Evolutionary conservation across 257 asterid species (phyloP).

Genomic region (Solanum virginianum): DNA sequence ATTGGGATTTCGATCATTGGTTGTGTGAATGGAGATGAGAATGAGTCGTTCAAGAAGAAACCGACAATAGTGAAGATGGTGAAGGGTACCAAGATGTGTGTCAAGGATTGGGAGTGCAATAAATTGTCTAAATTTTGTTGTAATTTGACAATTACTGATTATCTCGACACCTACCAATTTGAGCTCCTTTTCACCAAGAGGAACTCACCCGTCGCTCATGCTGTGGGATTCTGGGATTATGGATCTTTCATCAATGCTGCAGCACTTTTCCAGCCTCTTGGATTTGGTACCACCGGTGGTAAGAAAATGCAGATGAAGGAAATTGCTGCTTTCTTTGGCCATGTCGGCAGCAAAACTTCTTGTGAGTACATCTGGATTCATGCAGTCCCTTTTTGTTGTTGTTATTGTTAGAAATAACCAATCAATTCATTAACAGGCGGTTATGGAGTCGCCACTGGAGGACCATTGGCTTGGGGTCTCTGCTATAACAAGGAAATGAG

Average conservation of each 20-base stretch:
- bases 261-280: conserved; percentile 55
- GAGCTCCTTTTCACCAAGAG: conserved; percentile 62
- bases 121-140: conserved; percentile 52
- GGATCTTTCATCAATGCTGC: conserved; percentile 63
- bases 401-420: too few relatives aligned
- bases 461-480: conserved; percentile 90
- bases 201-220: conserved; percentile 63
- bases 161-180: conserved; percentile 57
- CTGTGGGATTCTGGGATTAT: conserved; percentile 79
- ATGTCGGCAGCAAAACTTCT: conserved; percentile 68
- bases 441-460: conserved; percentile 90
- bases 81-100: conserved; percentile 58
- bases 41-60: conserved; percentile 15
- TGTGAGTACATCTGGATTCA: conserved; percentile 28
- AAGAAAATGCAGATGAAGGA: conserved; percentile 56
- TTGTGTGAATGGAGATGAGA: conserved; percentile 7
- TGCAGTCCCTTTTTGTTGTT: too few relatives aligned
- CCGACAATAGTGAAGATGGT: conserved; percentile 38
- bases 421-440: conserved; percentile 41
- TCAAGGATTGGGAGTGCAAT: conserved; percentile 71
- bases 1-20: background rate
- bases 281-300: conserved; percentile 88
- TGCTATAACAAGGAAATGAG: conserved; percentile 60
- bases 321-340: conserved; percentile 72
- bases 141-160: conserved; percentile 63